Base-by-base conservation (phyloP, 306 rosid genomes). In the Casuarina equisetifolia region DNA sequence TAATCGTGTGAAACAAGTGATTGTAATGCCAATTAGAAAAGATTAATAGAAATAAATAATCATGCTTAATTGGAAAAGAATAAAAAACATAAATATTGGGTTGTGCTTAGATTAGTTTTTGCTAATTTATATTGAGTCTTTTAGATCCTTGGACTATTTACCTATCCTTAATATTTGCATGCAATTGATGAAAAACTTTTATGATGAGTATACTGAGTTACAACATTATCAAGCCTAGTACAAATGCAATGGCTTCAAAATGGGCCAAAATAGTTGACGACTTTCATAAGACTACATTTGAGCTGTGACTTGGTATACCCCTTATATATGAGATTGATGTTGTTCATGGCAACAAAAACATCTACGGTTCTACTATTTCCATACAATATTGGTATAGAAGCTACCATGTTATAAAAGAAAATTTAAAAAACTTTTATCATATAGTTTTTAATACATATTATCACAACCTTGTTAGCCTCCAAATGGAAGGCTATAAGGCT, bases 311-410 rank as follows among this genome's bases (percentile, higher is more conserved):
- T 13, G 93, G 93, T 53, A 86, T 92, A 73, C 98, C 98, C 0
- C 79, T 92, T 16, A 86, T 94, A 4, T 94, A 92, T 80, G 98
- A 93, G 62, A 78, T 84, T 72, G 97, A 92, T 72, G 96, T 96
- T 7, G 93, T 92, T 89, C 97, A 94, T 88, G 98, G 98, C n/a
- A 90, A 92, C 84, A 90, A 91, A 54, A 86, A 52, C 69, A 83
- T 88, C 71, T 92, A 86, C 25, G 96, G 32, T 61, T 93, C 98
- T 64, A 94, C 98, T 90, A 50, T 94, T 86, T 74, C 98, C 96
- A 83, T 94, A 92, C 86, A 94, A 94, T 79, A 81, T 90, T 84
- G 93, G 87, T 58, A 97, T 94, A 66, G 92, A 97, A 48, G 97
- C 97, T 70, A 85, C 96, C 44, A 89, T 96, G 97, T 94, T 84